These are phyloP conservation scores for Gymnopilus junonius DNA, from an alignment of 768 basidiomycete species.

Conservation along the genomic window DNA sequence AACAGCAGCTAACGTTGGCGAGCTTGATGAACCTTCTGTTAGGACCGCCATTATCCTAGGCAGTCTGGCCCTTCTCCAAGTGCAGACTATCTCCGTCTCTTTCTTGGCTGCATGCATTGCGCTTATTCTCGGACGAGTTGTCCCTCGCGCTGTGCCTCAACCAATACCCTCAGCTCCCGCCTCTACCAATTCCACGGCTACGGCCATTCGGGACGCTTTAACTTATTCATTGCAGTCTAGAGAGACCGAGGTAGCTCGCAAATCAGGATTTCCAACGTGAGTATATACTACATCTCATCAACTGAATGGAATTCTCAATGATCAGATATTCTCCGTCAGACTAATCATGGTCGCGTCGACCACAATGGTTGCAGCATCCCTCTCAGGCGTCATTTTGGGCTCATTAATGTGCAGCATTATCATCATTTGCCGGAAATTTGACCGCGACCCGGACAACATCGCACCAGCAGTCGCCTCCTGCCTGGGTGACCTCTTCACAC, in stretches of 20 bases:
- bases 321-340: slow-evolving; percentile 39
- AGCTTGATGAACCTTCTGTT: slow-evolving; percentile 73
- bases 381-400: slow-evolving; percentile 81
- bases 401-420: slow-evolving; percentile 92
- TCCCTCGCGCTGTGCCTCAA: slow-evolving; percentile 44
- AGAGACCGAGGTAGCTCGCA: slow-evolving; percentile 29
- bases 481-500: slow-evolving; percentile 90
- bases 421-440: slow-evolving; percentile 72
- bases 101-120: slow-evolving; percentile 82
- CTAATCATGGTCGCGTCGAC: slow-evolving; percentile 78
- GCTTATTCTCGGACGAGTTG: slow-evolving; percentile 68
- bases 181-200: slow-evolving; percentile 19
- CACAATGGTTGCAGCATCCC: slow-evolving; percentile 79
- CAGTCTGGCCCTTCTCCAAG: slow-evolving; percentile 86
- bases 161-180: slow-evolving; percentile 14
- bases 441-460: slow-evolving; percentile 95
- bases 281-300: slow-evolving; percentile 14
- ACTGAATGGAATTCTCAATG: neutral
- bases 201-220: slow-evolving; percentile 19
- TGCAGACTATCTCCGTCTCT: slow-evolving; percentile 91
- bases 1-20: slow-evolving; percentile 92
- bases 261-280: slow-evolving; percentile 42
- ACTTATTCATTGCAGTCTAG: slow-evolving; percentile 26
- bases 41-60: slow-evolving; percentile 75
- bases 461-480: slow-evolving; percentile 93